Evolutionary conservation across 257 asterid species (phyloP).

Genomic region (Salvia hispanica): DNA sequence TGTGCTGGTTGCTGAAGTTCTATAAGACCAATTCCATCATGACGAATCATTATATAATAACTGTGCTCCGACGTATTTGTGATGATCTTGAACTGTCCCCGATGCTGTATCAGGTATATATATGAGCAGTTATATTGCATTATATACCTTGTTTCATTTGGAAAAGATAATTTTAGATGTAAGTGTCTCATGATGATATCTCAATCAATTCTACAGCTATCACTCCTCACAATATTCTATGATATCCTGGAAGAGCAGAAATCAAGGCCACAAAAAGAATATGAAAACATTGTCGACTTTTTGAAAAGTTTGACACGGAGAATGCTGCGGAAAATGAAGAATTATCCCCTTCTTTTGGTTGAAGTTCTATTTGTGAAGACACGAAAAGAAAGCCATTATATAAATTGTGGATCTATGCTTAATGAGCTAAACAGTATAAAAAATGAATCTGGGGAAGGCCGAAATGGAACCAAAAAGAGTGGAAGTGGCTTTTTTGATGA

Average conservation of each 20-base stretch:
- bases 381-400: conserved; percentile 74
- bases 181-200: conserved; percentile 32
- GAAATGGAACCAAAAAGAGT: conserved; percentile 41
- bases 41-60: conserved; percentile 73
- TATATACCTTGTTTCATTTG: conserved; percentile 27
- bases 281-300: conserved; percentile 72
- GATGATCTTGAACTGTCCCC: conserved; percentile 93
- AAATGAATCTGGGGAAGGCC: conserved; percentile 41
- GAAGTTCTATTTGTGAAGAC: conserved; percentile 85
- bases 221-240: conserved; percentile 72
- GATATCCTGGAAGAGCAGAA: conserved; percentile 93
- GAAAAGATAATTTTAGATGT: conserved; percentile 16
- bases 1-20: conserved; percentile 89
- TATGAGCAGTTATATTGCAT: conserved; percentile 9
- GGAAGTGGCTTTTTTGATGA: conserved; percentile 52
- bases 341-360: conserved; percentile 75
- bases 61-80: conserved; percentile 68
- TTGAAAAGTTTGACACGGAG: conserved; percentile 73
- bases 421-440: conserved; percentile 59
- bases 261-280: conserved; percentile 69
- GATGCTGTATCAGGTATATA: conserved; percentile 89
- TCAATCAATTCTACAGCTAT: conserved; percentile 60
- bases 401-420: conserved; percentile 75
- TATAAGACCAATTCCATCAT: conserved; percentile 75
- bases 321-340: conserved; percentile 90